These are phyloP conservation scores for Citrus sp. DNA, from an alignment of 345 rosid species.

Conservation along the genomic window DNA sequence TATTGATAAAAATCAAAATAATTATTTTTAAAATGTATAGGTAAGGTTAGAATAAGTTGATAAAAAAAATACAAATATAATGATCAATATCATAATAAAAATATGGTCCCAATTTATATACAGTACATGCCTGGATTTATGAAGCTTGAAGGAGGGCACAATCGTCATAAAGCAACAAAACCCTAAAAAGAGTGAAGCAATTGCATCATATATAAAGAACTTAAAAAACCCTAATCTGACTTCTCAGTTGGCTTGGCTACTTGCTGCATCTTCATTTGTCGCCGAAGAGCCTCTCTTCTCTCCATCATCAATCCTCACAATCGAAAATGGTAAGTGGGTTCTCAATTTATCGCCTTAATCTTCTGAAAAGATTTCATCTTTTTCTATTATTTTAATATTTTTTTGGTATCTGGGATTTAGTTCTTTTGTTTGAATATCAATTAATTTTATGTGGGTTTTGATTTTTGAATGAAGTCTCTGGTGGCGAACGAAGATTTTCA, in stretches of 20 bases:
- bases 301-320: slow-evolving; percentile 6
- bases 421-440: background rate
- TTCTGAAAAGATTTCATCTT: background rate
- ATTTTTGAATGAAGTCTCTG: slow-evolving; percentile 49
- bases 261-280: background rate
- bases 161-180: slow-evolving; percentile 1
- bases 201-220: background rate
- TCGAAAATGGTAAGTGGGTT: background rate
- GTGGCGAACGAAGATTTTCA: slow-evolving; percentile 87
- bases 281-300: slow-evolving; percentile 15
- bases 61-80: background rate
- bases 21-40: too few species aligned
- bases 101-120: background rate
- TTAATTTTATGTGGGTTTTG: background rate
- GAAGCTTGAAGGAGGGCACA: background rate
- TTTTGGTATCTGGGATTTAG: background rate
- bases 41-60: too few species aligned
- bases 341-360: background rate
- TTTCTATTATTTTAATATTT: background rate
- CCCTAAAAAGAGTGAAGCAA: background rate
- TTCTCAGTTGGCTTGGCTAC: slow-evolving; percentile 5
- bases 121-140: too few species aligned
- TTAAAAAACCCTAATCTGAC: background rate
- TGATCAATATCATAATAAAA: background rate
- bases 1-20: too few species aligned